A percentile compares a stretch with the other conserved stretches of the same genome.
Evolutionary conservation across 2,329 filamentous ascomycete species (phyloP).

Genomic region (Nemania bipapillata): DNA sequence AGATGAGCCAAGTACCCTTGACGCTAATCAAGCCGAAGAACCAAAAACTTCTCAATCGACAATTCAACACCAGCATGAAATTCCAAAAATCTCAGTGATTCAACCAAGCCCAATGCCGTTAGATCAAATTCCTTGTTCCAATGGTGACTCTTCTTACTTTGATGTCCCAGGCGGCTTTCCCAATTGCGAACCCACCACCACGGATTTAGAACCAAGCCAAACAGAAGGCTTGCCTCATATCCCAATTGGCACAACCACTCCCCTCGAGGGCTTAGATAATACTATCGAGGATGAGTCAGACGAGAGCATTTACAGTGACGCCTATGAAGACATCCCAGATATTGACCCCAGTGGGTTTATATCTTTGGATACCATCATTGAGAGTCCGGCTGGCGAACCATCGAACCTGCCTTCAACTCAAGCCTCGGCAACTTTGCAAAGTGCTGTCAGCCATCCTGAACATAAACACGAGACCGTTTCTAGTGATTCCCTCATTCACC

Average conservation of each 20-base stretch:
- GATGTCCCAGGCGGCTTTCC: slow-evolving; percentile 71
- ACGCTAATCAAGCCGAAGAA: slow-evolving; percentile 35
- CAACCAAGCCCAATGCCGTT: slow-evolving; percentile 56
- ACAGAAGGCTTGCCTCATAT: slow-evolving; percentile 43
- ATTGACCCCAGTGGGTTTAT: slow-evolving; percentile 73
- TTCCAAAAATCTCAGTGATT: slow-evolving; percentile 60
- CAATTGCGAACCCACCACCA: slow-evolving; percentile 50
- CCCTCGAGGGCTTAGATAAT: slow-evolving; percentile 51
- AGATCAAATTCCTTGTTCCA: slow-evolving; percentile 30
- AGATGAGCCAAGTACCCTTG: slow-evolving; percentile 28
- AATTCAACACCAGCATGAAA: slow-evolving; percentile 20
- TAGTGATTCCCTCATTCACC: slow-evolving; percentile 14
- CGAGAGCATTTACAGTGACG: slow-evolving; percentile 75
- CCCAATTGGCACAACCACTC: slow-evolving; percentile 50
- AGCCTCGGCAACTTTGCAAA: slow-evolving; percentile 21
- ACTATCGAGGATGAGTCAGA: slow-evolving; percentile 56
- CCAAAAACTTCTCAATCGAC: neutral
- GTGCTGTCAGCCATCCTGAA: slow-evolving; percentile 13
- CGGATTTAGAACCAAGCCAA: slow-evolving; percentile 37
- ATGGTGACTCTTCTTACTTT: slow-evolving; percentile 52
- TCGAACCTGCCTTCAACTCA: slow-evolving; percentile 49
- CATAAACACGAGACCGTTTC: slow-evolving; percentile 34
- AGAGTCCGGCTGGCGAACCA: slow-evolving; percentile 66
- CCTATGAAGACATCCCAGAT: slow-evolving; percentile 77
- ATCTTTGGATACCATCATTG: slow-evolving; percentile 77